Percentiles rank a stretch among this genome's conserved stretches.
These are phyloP conservation scores for Fragaria iinumae DNA, from an alignment of 306 rosid genomes.

Conservation along the genomic window DNA sequence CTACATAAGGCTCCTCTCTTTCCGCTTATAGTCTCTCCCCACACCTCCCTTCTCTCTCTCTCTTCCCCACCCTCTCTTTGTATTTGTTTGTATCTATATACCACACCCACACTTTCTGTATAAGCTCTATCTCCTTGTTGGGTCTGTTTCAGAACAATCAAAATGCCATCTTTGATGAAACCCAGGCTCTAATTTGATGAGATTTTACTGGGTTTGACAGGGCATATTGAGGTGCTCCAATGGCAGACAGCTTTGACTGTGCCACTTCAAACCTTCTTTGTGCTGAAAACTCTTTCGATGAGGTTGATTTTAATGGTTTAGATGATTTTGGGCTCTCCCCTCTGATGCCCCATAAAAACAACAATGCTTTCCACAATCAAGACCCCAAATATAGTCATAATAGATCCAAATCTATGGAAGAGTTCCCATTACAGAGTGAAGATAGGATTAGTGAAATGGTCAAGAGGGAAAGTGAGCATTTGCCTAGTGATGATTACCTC, in stretches of 20 bases:
- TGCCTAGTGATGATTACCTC: constrained; percentile 64
- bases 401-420: constrained; percentile 38
- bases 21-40: constrained; percentile 9
- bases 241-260: constrained; percentile 53
- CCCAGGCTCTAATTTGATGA: constrained; percentile 38
- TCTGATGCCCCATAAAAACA: constrained; percentile 34
- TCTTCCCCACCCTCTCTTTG: background rate
- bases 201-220: constrained; percentile 34
- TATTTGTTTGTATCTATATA: constrained; percentile 14
- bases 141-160: constrained; percentile 24
- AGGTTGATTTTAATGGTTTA: constrained; percentile 33
- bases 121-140: constrained; percentile 16
- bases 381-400: constrained; percentile 21
- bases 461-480: constrained; percentile 52
- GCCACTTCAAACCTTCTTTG: constrained; percentile 43
- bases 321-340: constrained; percentile 41
- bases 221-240: constrained; percentile 33
- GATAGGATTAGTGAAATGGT: constrained; percentile 44
- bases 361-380: constrained; percentile 21
- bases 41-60: constrained; percentile 16
- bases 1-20: constrained; percentile 48
- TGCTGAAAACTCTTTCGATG: constrained; percentile 48
- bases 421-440: constrained; percentile 42
- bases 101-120: constrained; percentile 4
- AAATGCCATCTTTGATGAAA: constrained; percentile 33